These are phyloP conservation scores for Fusarium sp. DNA, from an alignment of 2,329 filamentous ascomycete genomes.

Conservation along the genomic window DNA sequence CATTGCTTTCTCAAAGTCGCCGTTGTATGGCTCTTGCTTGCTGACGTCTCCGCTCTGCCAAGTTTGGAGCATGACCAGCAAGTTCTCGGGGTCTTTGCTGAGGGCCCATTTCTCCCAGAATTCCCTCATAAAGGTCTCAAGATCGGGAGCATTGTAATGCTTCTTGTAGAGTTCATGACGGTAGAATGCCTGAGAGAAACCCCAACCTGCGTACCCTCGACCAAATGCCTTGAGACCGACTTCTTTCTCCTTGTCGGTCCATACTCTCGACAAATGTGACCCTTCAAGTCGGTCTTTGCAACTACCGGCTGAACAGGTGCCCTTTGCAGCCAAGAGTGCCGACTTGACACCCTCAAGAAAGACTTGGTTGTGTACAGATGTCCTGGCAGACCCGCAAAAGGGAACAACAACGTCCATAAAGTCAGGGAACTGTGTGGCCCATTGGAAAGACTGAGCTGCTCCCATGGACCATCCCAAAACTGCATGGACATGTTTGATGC, in stretches of 20 bases:
- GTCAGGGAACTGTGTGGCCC: slow-evolving; percentile 60
- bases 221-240: slow-evolving; percentile 74
- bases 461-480: slow-evolving; percentile 69
- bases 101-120: slow-evolving; percentile 83
- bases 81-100: slow-evolving; percentile 79
- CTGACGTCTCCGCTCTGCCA: slow-evolving; percentile 82
- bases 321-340: slow-evolving; percentile 55
- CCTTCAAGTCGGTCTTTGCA: slow-evolving; percentile 42
- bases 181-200: slow-evolving; percentile 83
- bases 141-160: slow-evolving; percentile 70
- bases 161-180: slow-evolving; percentile 75
- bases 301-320: slow-evolving; percentile 62
- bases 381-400: slow-evolving; percentile 62
- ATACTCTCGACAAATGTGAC: slow-evolving; percentile 30
- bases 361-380: slow-evolving; percentile 62
- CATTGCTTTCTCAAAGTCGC: slow-evolving; percentile 73
- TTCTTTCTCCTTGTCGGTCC: slow-evolving; percentile 55
- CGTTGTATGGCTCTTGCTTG: slow-evolving; percentile 74
- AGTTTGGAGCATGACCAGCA: slow-evolving; percentile 79
- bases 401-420: slow-evolving; percentile 58
- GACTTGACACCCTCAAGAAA: slow-evolving; percentile 65
- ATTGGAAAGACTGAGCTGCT: slow-evolving; percentile 64
- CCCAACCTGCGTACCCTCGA: slow-evolving; percentile 83
- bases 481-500: slow-evolving; percentile 55
- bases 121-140: slow-evolving; percentile 78